Evolutionary conservation across 306 rosid species (phyloP), one percentile per base, ranked within the genome.

Genomic region (Trifolium repens): DNA sequence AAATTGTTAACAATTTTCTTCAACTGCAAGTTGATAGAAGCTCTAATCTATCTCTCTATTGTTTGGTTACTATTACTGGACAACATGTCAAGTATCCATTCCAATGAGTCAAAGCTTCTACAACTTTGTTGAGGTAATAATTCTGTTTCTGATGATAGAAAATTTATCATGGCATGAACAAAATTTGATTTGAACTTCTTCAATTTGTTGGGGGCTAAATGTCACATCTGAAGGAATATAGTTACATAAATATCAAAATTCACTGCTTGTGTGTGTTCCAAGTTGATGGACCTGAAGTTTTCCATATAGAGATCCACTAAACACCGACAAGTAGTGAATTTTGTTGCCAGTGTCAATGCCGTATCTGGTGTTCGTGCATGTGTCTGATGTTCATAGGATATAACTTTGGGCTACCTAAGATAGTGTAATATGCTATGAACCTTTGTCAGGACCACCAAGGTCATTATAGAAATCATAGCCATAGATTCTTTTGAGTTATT

Each of bases 161-260:
- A 85, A 67, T 82, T 79, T 32, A 65, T 68, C 16, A 88, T 52
- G 34, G 91, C 88, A 80, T 84, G 66, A 32, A 83, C 42, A 43
- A 74, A 83, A n/a, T 77, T 81, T 70, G 86, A 74, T 75, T 73
- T 70, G 12, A 89, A 76, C 75, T 87, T 89, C 49, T 77, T 74
- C 58, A 81, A 14, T 84, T 87, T 91, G 52, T 7, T 78, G 30
- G 83, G 83, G 85, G 77, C 86, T 72, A 26, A 88, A 68, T 70
- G 86, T 81, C 80, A 89, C 96, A 62, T 91, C 89, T 26, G 87
- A 75, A 42, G 96, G 90, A 80, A 91, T 87, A 61, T 81, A 85
- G 68, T 35, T 35, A 7, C 87, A 62, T 81, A 85, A 60, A 80
- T 77, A 68, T 80, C 78, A 40, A 79, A 72, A 32, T 74, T 79